phyloP scores from a whole-genome alignment of 2,329 filamentous ascomycete species.

The Peltaster fructicola region DNA sequence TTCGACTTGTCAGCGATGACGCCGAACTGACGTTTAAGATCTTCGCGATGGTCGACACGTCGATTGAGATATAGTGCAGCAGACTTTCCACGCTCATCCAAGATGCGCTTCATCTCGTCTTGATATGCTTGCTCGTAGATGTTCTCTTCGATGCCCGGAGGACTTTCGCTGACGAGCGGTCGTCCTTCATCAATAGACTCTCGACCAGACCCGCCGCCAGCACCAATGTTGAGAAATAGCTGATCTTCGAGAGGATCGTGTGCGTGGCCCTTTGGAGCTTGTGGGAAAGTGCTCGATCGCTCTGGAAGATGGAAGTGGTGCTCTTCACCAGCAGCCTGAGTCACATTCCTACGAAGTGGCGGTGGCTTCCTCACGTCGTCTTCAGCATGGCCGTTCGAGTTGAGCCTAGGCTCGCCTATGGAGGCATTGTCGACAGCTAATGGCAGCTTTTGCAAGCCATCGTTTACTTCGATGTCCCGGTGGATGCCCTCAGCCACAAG shows the following conservation, averaged over 20 bases:
- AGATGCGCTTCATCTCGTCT: conserved; percentile 60
- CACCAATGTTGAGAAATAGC: conserved; percentile 58
- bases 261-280: conserved; percentile 39
- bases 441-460: conserved; percentile 13
- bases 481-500: conserved; percentile 38
- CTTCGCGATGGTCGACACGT: conserved; percentile 28
- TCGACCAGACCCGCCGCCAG: conserved; percentile 9
- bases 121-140: conserved; percentile 82
- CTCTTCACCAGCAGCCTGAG: neutral
- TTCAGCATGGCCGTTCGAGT: neutral
- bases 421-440: conserved; percentile 9
- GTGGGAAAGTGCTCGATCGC: conserved; percentile 18
- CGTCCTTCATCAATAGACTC: conserved; percentile 8
- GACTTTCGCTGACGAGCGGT: conserved; percentile 59
- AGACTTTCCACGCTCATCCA: conserved; percentile 27
- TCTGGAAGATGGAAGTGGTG: conserved; percentile 13
- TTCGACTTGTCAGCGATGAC: conserved; percentile 9
- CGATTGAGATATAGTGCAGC: conserved; percentile 41
- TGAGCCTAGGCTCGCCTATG: neutral
- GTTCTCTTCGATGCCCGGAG: conserved; percentile 65
- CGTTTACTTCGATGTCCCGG: conserved; percentile 22
- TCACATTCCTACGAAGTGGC: neutral
- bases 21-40: conserved; percentile 17
- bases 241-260: conserved; percentile 47
- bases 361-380: conserved; percentile 3